These are phyloP conservation scores for Lentinula detonsa DNA, from an alignment of 768 basidiomycete species.

Conservation along the genomic window DNA sequence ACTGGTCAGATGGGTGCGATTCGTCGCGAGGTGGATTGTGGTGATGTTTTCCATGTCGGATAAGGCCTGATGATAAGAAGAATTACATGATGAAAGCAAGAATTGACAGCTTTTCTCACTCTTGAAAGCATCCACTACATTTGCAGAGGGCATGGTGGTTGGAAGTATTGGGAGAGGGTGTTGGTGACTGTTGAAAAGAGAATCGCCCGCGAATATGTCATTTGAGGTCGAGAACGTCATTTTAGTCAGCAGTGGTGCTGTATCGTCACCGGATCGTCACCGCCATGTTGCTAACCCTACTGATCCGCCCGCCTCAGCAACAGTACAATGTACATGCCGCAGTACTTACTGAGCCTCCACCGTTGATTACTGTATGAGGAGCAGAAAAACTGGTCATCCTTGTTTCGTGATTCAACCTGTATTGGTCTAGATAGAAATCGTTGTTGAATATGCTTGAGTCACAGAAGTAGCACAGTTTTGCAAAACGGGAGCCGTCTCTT, in stretches of 20 bases:
- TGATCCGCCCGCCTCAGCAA: too few relatives aligned
- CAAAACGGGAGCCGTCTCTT: too few relatives aligned
- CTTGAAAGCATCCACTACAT: constrained; percentile 84
- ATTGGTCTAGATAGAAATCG: too few relatives aligned
- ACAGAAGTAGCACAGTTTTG: too few relatives aligned
- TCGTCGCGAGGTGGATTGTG: constrained; percentile 24
- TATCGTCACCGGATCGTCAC: background rate
- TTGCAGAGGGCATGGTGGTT: constrained; percentile 49
- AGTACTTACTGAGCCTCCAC: too few relatives aligned
- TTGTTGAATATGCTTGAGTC: too few relatives aligned
- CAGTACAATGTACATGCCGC: too few relatives aligned
- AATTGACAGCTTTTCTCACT: constrained; percentile 39
- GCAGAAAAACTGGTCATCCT: too few relatives aligned
- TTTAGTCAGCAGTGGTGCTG: background rate
- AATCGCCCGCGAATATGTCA: background rate
- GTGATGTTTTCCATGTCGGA: constrained; percentile 74
- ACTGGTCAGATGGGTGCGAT: constrained; percentile 15
- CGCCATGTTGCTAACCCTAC: too few relatives aligned
- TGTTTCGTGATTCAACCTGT: too few relatives aligned
- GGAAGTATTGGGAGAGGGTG: background rate
- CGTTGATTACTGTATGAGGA: too few relatives aligned
- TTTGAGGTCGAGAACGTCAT: background rate
- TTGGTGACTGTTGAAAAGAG: background rate
- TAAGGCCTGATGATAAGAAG: constrained; percentile 51
- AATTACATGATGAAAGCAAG: constrained; percentile 12